Evolutionary conservation across 2,329 filamentous ascomycete genomes (phyloP), one percentile per base, ranked within the genome.

Genomic region (Didymella sp.): DNA sequence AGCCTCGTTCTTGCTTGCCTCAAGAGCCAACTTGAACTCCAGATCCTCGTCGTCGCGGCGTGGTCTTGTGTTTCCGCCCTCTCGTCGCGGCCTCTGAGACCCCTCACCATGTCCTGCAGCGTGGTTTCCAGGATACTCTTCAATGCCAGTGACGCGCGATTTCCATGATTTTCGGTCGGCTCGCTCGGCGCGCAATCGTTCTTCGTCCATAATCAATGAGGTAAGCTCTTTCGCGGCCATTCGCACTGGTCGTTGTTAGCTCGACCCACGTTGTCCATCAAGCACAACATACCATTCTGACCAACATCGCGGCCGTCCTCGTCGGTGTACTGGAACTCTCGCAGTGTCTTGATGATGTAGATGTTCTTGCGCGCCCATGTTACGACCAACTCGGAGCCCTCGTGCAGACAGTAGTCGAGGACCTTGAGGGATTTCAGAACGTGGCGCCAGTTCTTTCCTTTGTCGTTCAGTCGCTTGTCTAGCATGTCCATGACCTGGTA

Each of bases 401-500:
- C 95, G 76, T 99, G 95, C 55, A 99, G 83, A 79, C 93, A 97
- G 79, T 99, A 99, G 78, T 99, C 95, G 56, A 98, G 85, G 50
- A 99, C 95, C 77, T 99, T 99, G 67, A 99, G 83, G 38, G 95
- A 96, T 79, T 99, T 99, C 58, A 99, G 82, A 12, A 99, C 95
- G 76, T 99, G 95, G 70, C 95, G 89, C 95, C 95, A 99, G 77
- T 99, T 99, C 84, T 98, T 99, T 73, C 95, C 95, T 79, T 99
- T 98, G 79, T 99, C 95, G 72, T 99, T 99, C 72, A 99, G 82
- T 67, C 95, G 89, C 82, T 98, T 98, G 80, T 99, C 95, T 66
- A 99, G 84, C 92, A 99, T 99, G 77, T 99, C 95, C 89, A 99
- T 96, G 71, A 99, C 97, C 76, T 99, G 94, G 81, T 96, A 96